Evolutionary conservation across 169 alveolate genomes (phyloP).

Genomic region (Theileria parva): DNA sequence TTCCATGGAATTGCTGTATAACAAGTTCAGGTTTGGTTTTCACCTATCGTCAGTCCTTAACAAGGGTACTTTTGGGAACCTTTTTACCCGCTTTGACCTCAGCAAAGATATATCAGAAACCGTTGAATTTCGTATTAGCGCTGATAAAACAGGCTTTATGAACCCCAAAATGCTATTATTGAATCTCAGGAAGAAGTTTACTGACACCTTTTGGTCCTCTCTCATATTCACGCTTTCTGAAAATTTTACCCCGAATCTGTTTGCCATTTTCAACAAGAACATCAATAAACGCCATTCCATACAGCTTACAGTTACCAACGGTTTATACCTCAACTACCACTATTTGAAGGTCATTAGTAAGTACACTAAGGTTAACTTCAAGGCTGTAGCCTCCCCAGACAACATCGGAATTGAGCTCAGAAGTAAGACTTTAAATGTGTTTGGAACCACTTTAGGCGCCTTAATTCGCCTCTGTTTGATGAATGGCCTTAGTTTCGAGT

Average conservation of each 20-base stretch:
- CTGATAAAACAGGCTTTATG: slow-evolving; percentile 46
- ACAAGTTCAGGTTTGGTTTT: slow-evolving; percentile 38
- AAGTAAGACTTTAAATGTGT: slow-evolving; percentile 29
- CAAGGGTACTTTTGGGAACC: slow-evolving; percentile 46
- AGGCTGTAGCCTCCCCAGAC: slow-evolving; percentile 63
- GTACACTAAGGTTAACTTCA: slow-evolving; percentile 66
- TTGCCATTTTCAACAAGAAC: slow-evolving; percentile 55
- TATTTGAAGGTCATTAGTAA: slow-evolving; percentile 43
- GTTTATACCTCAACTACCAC: slow-evolving; percentile 25
- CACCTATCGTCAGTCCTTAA: slow-evolving; percentile 15
- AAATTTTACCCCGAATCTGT: slow-evolving; percentile 38
- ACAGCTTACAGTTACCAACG: slow-evolving; percentile 43
- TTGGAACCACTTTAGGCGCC: slow-evolving; percentile 52
- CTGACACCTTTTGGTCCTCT: slow-evolving; percentile 55
- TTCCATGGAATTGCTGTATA: slow-evolving; percentile 35
- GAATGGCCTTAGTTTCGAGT: slow-evolving; percentile 51
- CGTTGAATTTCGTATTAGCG: slow-evolving; percentile 28
- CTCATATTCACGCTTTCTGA: slow-evolving; percentile 21
- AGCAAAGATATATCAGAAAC: slow-evolving; percentile 43
- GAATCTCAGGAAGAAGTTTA: slow-evolving; percentile 57
- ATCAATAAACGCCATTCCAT: slow-evolving; percentile 37
- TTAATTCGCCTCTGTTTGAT: slow-evolving; percentile 31
- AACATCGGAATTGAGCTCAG: slow-evolving; percentile 60
- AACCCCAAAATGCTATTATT: slow-evolving; percentile 7
- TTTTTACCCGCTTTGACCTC: slow-evolving; percentile 25